Evolutionary conservation across 768 basidiomycete genomes (phyloP).

Genomic region (Macrolepiota fuliginosa): DNA sequence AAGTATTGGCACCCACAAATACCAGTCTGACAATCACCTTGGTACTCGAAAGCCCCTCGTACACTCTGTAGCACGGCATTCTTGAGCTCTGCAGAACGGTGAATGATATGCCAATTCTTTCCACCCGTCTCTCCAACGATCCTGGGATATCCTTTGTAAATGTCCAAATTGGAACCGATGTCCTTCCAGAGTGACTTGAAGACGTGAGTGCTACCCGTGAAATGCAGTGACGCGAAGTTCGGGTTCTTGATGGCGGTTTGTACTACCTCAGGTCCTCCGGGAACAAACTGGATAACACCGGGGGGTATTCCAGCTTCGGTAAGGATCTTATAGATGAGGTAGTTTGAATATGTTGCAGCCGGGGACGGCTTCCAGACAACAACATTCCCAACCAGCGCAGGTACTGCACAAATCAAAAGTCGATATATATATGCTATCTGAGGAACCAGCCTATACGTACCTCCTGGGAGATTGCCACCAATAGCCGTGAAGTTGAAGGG

Average conservation of each 20-base stretch:
- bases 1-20: background rate
- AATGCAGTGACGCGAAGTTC: conserved; percentile 87
- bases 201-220: conserved; percentile 93
- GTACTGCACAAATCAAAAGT: conserved; percentile 44
- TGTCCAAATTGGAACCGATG: conserved; percentile 84
- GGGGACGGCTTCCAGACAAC: conserved; percentile 98
- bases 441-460: conserved; percentile 30
- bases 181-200: conserved; percentile 98
- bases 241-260: conserved; percentile 77
- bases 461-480: conserved; percentile 87
- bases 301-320: conserved; percentile 92
- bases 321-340: conserved; percentile 86
- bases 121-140: conserved; percentile 98
- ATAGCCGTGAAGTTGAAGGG: conserved; percentile 99
- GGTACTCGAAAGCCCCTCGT: conserved; percentile 93
- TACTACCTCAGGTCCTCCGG: conserved; percentile 87
- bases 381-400: conserved; percentile 93
- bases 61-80: conserved; percentile 91
- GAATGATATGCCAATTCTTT: conserved; percentile 97
- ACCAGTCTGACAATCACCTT: conserved; percentile 46
- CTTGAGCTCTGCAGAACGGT: conserved; percentile 79
- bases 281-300: conserved; percentile 96
- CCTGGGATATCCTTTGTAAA: conserved; percentile 86
- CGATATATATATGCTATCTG: conserved; percentile 1
- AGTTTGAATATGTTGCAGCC: conserved; percentile 93